Base-by-base conservation (phyloP, 208 protist genomes). In the Endotrypanum monterogeii region DNA sequence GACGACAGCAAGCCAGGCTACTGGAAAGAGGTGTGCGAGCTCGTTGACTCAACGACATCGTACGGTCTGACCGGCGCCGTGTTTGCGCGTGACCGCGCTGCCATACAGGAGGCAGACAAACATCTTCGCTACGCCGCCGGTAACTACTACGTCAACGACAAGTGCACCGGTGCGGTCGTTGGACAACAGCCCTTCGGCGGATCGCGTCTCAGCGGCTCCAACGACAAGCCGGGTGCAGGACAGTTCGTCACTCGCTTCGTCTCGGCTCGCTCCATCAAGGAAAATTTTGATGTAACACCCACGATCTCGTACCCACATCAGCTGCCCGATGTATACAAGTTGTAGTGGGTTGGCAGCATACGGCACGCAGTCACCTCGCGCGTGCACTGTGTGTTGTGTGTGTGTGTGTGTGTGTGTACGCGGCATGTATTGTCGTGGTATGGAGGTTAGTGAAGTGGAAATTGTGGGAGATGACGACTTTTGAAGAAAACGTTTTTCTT, bases 81-180 rank as follows among this genome's bases (percentile, higher is more conserved):
- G 76, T 99, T 98, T 72, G 76, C 95, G 20, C 84, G 84, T 57
- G 96, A 98, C 41, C 90, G 96, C 28, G 68, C 82, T 51, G 76
- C 88, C 3, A 88, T 98, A 67, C 72, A 48, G 23, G 82, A 94
- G 63, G 92, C 89, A 8, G 75, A 86, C 78, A 65, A 79, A 41
- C 68, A 87, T 56, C 83, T 98, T 20, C 86, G 91, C 65, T 91
- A 98, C 80, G 86, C 95, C 35, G 83, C 89, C 23, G 98, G 98
- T 57, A 99, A 99, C 89, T 98, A 98, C 78, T 99, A 99, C 86
- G 94, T 99, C 71, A 99, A 99, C 85, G 98, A 99, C 84, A 99
- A 99, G 85, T 93, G 91, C 80, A 99, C 97, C n/a, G 98, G 98
- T 46, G 95, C 98, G 18, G 96, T 99, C 44, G 98, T 99, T 44